phyloP scores from a whole-genome alignment of 2,329 filamentous ascomycete species.

The Ophiostoma perfectum region DNA sequence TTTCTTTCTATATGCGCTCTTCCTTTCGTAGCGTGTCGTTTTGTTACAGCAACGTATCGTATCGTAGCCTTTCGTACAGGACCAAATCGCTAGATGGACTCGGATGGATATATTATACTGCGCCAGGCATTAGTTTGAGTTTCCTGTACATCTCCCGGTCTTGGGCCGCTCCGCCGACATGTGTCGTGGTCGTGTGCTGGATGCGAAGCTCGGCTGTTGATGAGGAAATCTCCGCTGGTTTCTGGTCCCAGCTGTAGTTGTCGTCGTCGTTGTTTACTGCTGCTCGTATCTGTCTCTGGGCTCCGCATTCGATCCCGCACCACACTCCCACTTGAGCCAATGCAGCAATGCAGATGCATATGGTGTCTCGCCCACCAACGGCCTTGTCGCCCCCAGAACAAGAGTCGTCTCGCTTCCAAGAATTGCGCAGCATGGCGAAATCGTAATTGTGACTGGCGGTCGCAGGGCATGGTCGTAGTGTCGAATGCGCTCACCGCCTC shows the following conservation, averaged over 20 bases:
- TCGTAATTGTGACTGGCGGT: not conserved
- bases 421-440: not conserved
- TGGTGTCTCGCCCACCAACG: constrained; percentile 1
- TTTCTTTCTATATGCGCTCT: not conserved
- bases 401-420: not conserved
- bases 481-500: not conserved
- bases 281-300: not conserved
- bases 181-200: too few species aligned
- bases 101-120: constrained; percentile 23
- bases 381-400: not conserved
- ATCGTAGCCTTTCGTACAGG: constrained; percentile 16
- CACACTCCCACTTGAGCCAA: not conserved
- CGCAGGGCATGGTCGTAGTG: not conserved
- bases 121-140: constrained; percentile 12
- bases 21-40: constrained; percentile 25
- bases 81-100: constrained; percentile 18
- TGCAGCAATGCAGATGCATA: constrained; percentile 4
- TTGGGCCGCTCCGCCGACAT: too few species aligned
- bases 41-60: constrained; percentile 28
- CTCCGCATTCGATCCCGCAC: not conserved
- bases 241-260: not conserved
- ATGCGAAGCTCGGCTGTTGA: too few species aligned
- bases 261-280: not conserved
- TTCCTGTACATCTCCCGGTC: not conserved
- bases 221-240: too few species aligned